phyloP scores from a whole-genome alignment of 202 grass and related monocot species.

The Tripidium arundinaceum region DNA sequence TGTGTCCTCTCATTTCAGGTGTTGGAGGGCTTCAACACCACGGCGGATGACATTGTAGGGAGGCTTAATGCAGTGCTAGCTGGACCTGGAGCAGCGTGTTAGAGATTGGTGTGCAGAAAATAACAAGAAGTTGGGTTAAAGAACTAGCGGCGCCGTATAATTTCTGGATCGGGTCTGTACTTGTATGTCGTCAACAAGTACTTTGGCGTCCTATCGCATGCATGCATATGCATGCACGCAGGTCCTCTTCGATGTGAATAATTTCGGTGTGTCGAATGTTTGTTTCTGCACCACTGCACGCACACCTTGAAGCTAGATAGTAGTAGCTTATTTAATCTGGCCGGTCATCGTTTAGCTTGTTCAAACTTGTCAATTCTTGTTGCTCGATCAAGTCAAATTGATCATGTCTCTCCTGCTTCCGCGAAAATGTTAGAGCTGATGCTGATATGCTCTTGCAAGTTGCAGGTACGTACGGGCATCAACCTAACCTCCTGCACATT shows the following conservation, averaged over 20 bases:
- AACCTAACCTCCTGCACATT: too few species aligned
- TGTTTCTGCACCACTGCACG: too few species aligned
- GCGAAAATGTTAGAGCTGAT: too few species aligned
- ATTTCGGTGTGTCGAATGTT: not conserved
- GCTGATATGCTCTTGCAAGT: too few species aligned
- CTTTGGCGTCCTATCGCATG: not conserved
- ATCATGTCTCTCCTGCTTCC: too few species aligned
- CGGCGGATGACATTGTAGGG: constrained; percentile 15
- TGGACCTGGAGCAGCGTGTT: not conserved
- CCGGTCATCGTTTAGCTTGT: not conserved
- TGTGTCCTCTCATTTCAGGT: constrained; percentile 8
- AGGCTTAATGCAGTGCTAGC: not conserved
- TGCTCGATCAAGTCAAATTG: not conserved
- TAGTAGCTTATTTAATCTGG: not conserved
- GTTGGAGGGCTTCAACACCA: constrained; percentile 19
- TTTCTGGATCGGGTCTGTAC: not conserved
- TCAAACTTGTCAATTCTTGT: not conserved
- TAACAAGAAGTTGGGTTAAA: not conserved
- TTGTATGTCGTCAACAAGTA: not conserved
- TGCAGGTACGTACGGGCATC: too few species aligned
- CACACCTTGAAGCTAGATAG: too few species aligned
- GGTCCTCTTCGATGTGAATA: not conserved
- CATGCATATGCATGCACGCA: not conserved
- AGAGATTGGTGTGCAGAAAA: not conserved
- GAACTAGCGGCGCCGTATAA: not conserved